Evolutionary conservation across 2,329 filamentous ascomycete species (phyloP), one percentile per base, ranked within the genome.

Genomic region (Kalmusia sp.): DNA sequence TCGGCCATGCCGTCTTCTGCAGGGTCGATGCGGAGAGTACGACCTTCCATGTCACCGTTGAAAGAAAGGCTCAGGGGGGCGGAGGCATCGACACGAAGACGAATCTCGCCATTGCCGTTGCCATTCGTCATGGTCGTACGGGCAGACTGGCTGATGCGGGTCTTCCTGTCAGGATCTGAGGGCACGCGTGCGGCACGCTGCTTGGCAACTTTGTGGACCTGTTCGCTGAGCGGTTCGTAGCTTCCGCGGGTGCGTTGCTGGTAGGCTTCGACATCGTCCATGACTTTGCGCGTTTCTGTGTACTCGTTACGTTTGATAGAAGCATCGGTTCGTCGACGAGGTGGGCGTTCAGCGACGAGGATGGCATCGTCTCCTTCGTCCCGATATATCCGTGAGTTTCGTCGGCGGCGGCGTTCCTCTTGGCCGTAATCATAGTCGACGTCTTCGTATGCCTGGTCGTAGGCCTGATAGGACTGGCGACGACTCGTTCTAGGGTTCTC

Each of bases 1-100:
- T 74, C 71, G 27, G 69, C 70, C 67, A 71, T 72, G 14, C 72
- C 71, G 38, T 68, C 63, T 39, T 72, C 71, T 33, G 58, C 61
- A 31, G 70, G 70, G 21, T 68, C 57, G 34, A 75, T 53, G n/a
- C 64, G 64, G 22, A 75, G 57, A 8, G 63, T 72, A 44, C 72
- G 71, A 12, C 71, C 71, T 47, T 74, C 71, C 68, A 73, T 74
- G 27, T 74, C 70, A 25, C 72, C 72, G 33, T 68, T 69, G 49
- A 75, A 67, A 17, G 68, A 65, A 30, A 75, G 60, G 33, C 63
- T 71, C 28, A 72, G 59, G 25, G 67, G 65, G 19, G 66, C 64
- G 22, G 69, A 64, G 15, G 68, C 64, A 49, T 70, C 69, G 11
- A 75, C 63, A n/a, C 66, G 64, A 21, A 75, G 65, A 28, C 70